Evolutionary conservation across 306 rosid genomes (phyloP).

Genomic region (Carpinus fangiana): DNA sequence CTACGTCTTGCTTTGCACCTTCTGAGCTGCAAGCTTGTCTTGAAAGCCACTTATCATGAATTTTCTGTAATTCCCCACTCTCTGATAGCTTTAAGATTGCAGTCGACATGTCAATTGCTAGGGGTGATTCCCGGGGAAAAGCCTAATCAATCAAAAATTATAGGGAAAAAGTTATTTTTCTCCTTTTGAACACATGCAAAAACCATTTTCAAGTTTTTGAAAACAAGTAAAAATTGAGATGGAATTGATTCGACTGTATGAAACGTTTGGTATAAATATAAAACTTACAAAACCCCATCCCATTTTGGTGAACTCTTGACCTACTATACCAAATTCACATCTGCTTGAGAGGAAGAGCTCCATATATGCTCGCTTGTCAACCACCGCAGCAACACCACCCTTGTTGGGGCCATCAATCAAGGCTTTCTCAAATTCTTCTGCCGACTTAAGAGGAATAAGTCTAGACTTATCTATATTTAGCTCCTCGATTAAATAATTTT

Average conservation of each 20-base stretch:
- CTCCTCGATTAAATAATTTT: constrained; percentile 57
- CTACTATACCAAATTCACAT: constrained; percentile 71
- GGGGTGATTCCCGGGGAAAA: constrained; percentile 78
- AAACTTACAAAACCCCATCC: constrained; percentile 98
- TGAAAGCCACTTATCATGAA: constrained; percentile 91
- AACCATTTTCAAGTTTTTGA: too few species aligned
- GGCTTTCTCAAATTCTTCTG: constrained; percentile 63
- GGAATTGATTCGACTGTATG: too few species aligned
- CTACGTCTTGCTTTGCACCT: constrained; percentile 55
- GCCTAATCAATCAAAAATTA: constrained; percentile 45
- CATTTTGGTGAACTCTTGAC: constrained; percentile 89
- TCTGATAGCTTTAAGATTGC: constrained; percentile 74
- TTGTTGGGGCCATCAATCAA: constrained; percentile 63
- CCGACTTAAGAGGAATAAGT: constrained; percentile 61
- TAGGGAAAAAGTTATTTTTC: background rate
- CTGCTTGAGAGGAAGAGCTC: constrained; percentile 85
- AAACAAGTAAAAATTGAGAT: too few species aligned
- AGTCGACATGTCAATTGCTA: constrained; percentile 78
- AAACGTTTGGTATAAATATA: too few species aligned
- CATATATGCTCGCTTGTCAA: constrained; percentile 73
- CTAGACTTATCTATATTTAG: constrained; percentile 59
- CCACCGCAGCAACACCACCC: constrained; percentile 84
- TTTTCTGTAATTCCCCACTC: constrained; percentile 80
- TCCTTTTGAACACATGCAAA: too few species aligned
- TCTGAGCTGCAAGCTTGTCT: constrained; percentile 69